phyloP scores from a whole-genome alignment of 2,329 filamentous ascomycete genomes.

The Aureobasidium sp. region DNA sequence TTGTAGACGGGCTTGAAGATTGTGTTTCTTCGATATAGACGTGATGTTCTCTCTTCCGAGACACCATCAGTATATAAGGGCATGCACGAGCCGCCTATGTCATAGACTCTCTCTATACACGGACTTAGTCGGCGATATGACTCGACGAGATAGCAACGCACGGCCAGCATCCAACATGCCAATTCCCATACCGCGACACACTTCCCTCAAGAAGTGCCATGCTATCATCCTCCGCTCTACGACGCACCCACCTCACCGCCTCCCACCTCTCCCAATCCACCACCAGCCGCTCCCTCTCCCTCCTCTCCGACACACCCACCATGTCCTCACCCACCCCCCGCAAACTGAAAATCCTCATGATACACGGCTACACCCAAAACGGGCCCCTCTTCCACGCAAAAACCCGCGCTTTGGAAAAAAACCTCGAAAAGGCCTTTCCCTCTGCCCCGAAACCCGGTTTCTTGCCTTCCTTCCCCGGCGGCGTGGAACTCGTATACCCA shows the following conservation, averaged over 20 bases:
- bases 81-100: background rate
- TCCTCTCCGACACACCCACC: background rate
- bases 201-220: background rate
- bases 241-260: background rate
- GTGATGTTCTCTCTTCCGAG: background rate
- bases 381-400: conserved; percentile 78
- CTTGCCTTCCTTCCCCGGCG: conserved; percentile 28
- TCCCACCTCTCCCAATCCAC: background rate
- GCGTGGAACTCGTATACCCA: conserved; percentile 38
- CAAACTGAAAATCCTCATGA: conserved; percentile 40
- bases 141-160: background rate
- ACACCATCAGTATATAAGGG: background rate
- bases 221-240: background rate
- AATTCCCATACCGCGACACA: background rate
- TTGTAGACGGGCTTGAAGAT: background rate
- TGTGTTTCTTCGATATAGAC: background rate
- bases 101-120: background rate
- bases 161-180: background rate
- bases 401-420: conserved; percentile 77
- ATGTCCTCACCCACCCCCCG: background rate
- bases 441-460: conserved; percentile 42
- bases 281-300: background rate
- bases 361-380: conserved; percentile 78
- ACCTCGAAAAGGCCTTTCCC: conserved; percentile 64
- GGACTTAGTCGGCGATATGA: conserved; percentile 5